phyloP scores from a whole-genome alignment of 306 rosid species.

The Astragalus membranaceus region DNA sequence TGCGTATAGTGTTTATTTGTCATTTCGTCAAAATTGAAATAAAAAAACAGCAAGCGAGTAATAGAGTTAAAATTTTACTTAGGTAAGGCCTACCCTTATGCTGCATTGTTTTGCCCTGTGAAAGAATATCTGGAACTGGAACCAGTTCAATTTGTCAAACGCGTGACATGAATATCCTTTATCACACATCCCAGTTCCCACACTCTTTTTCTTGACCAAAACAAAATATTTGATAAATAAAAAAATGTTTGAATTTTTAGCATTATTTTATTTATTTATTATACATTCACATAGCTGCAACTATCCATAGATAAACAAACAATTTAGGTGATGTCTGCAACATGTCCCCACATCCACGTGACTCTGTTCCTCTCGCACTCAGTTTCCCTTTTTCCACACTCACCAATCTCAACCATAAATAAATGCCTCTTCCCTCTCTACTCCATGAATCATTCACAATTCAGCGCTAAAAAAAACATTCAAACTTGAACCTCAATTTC shows the following conservation, averaged over 20 bases:
- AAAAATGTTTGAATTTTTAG: not conserved
- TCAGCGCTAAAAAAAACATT: not conserved
- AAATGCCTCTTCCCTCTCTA: slow-evolving; percentile 17
- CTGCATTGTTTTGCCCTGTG: not conserved
- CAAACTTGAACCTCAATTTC: not conserved
- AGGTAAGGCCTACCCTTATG: not conserved
- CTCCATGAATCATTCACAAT: slow-evolving; percentile 9
- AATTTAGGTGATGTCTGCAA: slow-evolving; percentile 25
- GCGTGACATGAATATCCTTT: slow-evolving; percentile 5
- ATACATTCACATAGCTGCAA: not conserved
- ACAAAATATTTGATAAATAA: not conserved
- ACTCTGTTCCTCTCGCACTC: slow-evolving; percentile 23
- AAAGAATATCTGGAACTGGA: not conserved
- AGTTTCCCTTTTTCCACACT: not conserved
- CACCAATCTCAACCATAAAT: slow-evolving; percentile 33
- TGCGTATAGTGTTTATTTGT: no score
- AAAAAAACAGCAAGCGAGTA: no score
- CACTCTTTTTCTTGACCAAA: not conserved
- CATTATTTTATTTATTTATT: not conserved
- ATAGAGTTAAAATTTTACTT: not conserved
- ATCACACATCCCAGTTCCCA: not conserved
- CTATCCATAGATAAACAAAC: slow-evolving; percentile 7
- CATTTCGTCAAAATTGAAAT: no score
- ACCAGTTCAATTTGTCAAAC: not conserved
- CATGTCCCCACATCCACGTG: slow-evolving; percentile 75